Conservation (phyloP, 2,329 filamentous ascomycete species). For the Aspergillaceae sp. region DNA sequence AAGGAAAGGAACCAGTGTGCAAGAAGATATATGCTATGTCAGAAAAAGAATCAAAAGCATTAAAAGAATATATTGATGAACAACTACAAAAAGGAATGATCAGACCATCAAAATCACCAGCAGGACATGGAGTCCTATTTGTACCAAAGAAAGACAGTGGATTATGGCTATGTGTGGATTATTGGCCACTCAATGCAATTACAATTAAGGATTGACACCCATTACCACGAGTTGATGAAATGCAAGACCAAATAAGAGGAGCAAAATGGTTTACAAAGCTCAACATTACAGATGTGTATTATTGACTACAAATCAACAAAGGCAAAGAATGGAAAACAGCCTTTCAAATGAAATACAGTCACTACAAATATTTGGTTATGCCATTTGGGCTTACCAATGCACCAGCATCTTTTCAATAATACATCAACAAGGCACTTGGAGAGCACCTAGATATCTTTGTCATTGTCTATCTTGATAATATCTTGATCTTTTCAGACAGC, state of each 20-base stretch:
- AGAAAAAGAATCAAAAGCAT: neutral
- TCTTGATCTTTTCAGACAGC: neutral
- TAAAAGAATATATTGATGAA: neutral
- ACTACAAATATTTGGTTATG: slow-evolving; percentile 19
- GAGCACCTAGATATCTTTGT: neutral
- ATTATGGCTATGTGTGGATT: too few relatives aligned
- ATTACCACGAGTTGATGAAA: too few relatives aligned
- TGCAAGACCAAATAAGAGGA: too few relatives aligned
- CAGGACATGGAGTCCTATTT: neutral
- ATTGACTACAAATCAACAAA: too few relatives aligned
- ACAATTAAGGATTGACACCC: too few relatives aligned
- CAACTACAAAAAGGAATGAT: neutral
- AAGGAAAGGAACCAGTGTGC: neutral
- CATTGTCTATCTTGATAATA: neutral
- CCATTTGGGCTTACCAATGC: slow-evolving; percentile 17
- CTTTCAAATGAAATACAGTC: slow-evolving; percentile 6
- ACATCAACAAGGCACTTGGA: neutral
- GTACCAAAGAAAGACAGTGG: neutral
- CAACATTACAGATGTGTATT: too few relatives aligned
- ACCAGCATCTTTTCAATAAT: slow-evolving; percentile 6
- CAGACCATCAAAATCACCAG: neutral
- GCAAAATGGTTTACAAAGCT: too few relatives aligned
- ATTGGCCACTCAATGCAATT: too few relatives aligned
- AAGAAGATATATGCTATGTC: neutral
- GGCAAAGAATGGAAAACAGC: too few relatives aligned